Base-by-base conservation (phyloP, 177 flowering plant genomes). In the Vitis hybrid region DNA sequence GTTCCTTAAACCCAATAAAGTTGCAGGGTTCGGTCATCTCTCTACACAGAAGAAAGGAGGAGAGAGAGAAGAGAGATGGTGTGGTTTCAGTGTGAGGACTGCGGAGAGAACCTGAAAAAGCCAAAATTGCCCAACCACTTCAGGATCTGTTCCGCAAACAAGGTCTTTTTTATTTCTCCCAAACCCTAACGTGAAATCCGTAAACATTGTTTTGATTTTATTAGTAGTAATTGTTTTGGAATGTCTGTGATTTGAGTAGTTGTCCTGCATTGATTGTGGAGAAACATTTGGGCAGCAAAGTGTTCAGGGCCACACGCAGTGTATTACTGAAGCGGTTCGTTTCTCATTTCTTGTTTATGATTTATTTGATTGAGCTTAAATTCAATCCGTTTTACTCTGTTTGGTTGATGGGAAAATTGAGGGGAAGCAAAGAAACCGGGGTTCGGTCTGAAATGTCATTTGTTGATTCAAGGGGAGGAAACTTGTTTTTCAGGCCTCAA, bases 61-160 rank as follows among this genome's bases (percentile, higher is more conserved):
- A 57, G 49, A 31, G 33, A 39, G 56, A 50, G 16, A 58, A 19
- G 29, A 62, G 58, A 66, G 22, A 95, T 95, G 99, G 99, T 95
- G 74, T 95, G 99, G 99, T 95, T 95, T 83, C 99, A 95, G 73
- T 93, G 98, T 70, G 99, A 95, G 72, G 94, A 87, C 64, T 93
- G 99, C 51, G 99, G 99, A 2, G 98, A 95, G 79, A 86, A 89
- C 70, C 82, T 95, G 56, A 95, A 93, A 92, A 95, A 95, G 74
- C 98, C 99, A 0, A 95, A 95, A 81, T 72, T 93, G 61, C 78
- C 82, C 1, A 79, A 74, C 66, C 99, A 95, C 75, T 95, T 93
- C 85, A 76, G 95, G 62, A 72, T 72, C 49, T 95, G 99, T 80
- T 89, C 93, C 62, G 99, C 99, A 1, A 33, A 13, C 75, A 88